Conservation (phyloP, 2,329 filamentous ascomycete species). For the Coniochaeta ligniaria region DNA sequence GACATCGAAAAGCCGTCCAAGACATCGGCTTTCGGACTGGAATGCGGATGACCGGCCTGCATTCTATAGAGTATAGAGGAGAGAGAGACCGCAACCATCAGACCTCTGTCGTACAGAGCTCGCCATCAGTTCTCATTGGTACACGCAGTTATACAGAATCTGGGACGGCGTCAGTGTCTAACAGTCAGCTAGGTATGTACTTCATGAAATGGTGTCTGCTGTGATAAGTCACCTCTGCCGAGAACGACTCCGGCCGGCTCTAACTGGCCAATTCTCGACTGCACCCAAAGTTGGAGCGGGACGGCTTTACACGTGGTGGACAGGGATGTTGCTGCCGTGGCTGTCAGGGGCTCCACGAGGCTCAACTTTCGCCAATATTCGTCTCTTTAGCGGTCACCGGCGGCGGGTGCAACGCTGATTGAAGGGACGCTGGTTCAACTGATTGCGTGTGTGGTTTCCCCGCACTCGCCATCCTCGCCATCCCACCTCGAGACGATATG, state of each 20-base stretch:
- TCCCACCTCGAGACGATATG: neutral
- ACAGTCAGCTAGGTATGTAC: no score
- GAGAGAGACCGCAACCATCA: no score
- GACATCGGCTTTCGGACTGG: no score
- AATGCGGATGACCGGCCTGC: no score
- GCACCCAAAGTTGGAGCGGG: neutral
- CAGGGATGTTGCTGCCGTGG: neutral
- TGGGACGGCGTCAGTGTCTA: no score
- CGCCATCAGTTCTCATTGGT: no score
- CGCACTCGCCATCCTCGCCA: neutral
- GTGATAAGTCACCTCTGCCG: no score
- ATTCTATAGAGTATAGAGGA: no score
- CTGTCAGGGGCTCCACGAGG: neutral
- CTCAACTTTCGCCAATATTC: neutral
- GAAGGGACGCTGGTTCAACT: neutral
- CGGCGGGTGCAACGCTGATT: neutral
- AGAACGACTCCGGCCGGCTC: neutral
- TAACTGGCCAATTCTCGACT: neutral
- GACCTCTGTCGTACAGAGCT: no score
- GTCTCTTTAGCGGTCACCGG: neutral
- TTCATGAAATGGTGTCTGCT: no score
- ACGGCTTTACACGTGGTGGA: neutral
- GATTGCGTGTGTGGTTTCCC: neutral
- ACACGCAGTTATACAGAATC: no score
- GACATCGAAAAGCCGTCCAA: no score